Evolutionary conservation across 805 yeast species (phyloP).

Genomic region (Millerozyma miso): DNA sequence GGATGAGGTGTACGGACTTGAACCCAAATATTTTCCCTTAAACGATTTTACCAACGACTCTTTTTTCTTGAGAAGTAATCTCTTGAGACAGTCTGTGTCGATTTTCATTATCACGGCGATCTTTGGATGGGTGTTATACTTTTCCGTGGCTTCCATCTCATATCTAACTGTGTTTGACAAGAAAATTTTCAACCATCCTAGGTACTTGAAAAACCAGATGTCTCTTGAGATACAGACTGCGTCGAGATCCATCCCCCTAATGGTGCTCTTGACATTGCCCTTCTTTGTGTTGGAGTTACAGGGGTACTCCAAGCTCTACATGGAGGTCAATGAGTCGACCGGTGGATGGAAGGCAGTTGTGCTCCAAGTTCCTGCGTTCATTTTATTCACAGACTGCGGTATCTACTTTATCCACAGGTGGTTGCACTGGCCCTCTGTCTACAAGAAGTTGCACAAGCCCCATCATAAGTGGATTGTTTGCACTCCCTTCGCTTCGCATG

Average conservation of each 20-base stretch:
- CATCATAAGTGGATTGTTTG: slow-evolving; percentile 99
- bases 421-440: slow-evolving; percentile 88
- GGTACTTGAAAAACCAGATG: slow-evolving; percentile 92
- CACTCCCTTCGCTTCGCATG: slow-evolving; percentile 97
- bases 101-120: slow-evolving; percentile 66
- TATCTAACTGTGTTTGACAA: slow-evolving; percentile 80
- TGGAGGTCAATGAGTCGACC: slow-evolving; percentile 53
- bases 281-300: slow-evolving; percentile 82
- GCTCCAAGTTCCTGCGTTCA: slow-evolving; percentile 70
- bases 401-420: slow-evolving; percentile 89
- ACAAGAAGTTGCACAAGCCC: slow-evolving; percentile 87
- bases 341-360: slow-evolving; percentile 67
- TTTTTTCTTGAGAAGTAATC: slow-evolving; percentile 63
- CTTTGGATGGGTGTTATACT: slow-evolving; percentile 84
- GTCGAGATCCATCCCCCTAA: slow-evolving; percentile 73
- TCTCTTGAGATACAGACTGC: slow-evolving; percentile 78
- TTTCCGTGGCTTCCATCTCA: slow-evolving; percentile 70
- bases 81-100: slow-evolving; percentile 66
- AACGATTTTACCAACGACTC: slow-evolving; percentile 61
- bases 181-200: slow-evolving; percentile 89
- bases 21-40: slow-evolving; percentile 55
- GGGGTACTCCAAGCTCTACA: slow-evolving; percentile 79
- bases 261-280: slow-evolving; percentile 85
- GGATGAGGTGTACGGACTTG: slow-evolving; percentile 54
- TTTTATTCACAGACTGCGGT: slow-evolving; percentile 91